Base-by-base conservation (phyloP, 495 filamentous ascomycete species). In the Sporormia fimetaria region DNA sequence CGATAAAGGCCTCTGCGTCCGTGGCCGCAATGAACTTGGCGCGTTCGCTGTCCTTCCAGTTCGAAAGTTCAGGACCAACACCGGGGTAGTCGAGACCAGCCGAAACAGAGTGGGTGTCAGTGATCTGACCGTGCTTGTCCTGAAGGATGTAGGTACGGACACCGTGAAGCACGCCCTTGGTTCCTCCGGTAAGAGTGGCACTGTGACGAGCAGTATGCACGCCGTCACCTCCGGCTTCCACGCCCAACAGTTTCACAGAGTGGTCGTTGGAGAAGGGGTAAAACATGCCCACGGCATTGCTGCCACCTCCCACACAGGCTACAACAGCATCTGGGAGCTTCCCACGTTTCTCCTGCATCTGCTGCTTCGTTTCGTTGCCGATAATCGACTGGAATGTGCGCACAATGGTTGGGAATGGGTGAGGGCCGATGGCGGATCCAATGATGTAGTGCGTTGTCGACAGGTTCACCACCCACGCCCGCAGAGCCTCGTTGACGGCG, bases 51-150 rank as follows among this genome's bases (percentile, higher is more conserved):
- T 96, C 92, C 61, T 99, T 99, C 90, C 92, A 96, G 45, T 68
- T 70, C 11, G 77, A 75, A 21, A 99, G 70, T 57, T 99, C 90
- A 8, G 90, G 90, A 0, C 90, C 90, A 21, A 98, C 90, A 57
- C 87, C 90, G 3, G 90, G 90, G 63, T 98, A 98, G 59, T 98
- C 90, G 1, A 98, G 74, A 43, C 90, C 92, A 2, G 90, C 90
- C n/a, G 87, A 94, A 49, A 98, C 78, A 10, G 87, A 94, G 63
- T 98, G 90, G 1, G 90, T 96, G 23, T 95, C 86, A 21, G 68
- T 70, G 53, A 98, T 94, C 63, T 98, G 92, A 6, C 90, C 90
- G 59, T 93, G 74, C 49, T 78, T 68, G 62, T 93, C 75, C 65
- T 98, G 90, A 2, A 98, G 71, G 16, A 98, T 76, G 56, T 98